A percentile compares a stretch with the other conserved stretches of the same genome.
phyloP scores from a whole-genome alignment of 1,139 yeast species.

The Hyphopichia khmerensis region DNA sequence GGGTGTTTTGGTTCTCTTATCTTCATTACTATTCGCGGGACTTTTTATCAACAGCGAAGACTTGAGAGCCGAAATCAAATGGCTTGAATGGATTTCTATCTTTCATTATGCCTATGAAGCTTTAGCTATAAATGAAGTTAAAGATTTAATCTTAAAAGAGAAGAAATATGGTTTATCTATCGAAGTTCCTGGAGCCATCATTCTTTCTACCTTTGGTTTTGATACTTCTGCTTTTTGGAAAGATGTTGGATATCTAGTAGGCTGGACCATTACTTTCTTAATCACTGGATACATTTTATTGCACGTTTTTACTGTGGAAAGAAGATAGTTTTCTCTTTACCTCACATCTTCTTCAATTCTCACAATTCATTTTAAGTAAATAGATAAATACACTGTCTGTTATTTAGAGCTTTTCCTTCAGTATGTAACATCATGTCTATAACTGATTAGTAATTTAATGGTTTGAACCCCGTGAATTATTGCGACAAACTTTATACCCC shows the following conservation, averaged over 20 bases:
- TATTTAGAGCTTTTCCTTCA: no score
- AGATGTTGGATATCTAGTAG: constrained; percentile 58
- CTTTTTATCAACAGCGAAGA: constrained; percentile 82
- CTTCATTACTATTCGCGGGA: constrained; percentile 89
- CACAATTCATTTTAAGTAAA: no score
- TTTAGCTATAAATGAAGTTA: constrained; percentile 89
- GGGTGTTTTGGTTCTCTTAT: constrained; percentile 79
- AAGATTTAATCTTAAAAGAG: constrained; percentile 78
- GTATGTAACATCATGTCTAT: no score
- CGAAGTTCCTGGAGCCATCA: constrained; percentile 98
- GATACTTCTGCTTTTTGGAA: constrained; percentile 70
- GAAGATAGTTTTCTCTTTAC: constrained; percentile 43
- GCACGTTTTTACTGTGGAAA: constrained; percentile 72
- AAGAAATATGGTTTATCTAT: constrained; percentile 89
- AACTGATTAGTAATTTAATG: no score
- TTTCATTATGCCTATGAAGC: constrained; percentile 97
- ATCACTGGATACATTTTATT: constrained; percentile 72
- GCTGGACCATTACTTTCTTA: constrained; percentile 53
- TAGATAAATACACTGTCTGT: no score
- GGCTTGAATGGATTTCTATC: constrained; percentile 82
- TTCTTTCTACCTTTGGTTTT: constrained; percentile 91
- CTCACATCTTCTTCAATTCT: no score
- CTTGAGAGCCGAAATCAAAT: constrained; percentile 66
- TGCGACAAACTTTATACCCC: no score
- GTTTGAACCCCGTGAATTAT: no score